These are phyloP conservation scores for Aspergillus pseudonomiae DNA, from an alignment of 2,329 filamentous ascomycete genomes.

Conservation along the genomic window DNA sequence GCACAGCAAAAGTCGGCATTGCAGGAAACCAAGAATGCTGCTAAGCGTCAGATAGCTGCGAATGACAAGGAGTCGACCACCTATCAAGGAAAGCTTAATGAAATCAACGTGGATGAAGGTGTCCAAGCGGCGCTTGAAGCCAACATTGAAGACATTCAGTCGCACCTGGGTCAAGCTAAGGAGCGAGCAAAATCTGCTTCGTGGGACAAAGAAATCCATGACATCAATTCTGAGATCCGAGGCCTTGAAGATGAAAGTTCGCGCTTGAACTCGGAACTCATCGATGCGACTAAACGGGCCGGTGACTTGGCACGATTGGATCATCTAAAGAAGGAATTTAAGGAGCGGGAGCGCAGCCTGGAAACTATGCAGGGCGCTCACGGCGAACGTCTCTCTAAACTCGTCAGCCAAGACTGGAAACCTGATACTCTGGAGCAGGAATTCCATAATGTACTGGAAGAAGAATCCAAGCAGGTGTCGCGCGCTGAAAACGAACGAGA, in stretches of 20 bases:
- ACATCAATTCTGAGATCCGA: constrained; percentile 66
- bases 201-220: constrained; percentile 71
- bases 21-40: constrained; percentile 72
- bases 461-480: constrained; percentile 60
- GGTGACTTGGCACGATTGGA: constrained; percentile 83
- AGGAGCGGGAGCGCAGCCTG: constrained; percentile 72
- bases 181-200: constrained; percentile 64
- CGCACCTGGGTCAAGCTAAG: constrained; percentile 63
- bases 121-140: constrained; percentile 75
- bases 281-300: constrained; percentile 79
- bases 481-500: constrained; percentile 74
- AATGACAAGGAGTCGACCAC: constrained; percentile 72
- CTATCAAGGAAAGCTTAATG: constrained; percentile 69
- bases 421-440: constrained; percentile 69
- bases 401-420: constrained; percentile 70
- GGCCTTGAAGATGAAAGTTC: constrained; percentile 72
- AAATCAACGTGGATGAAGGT: constrained; percentile 85
- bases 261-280: constrained; percentile 75
- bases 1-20: constrained; percentile 73
- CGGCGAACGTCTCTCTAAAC: constrained; percentile 66
- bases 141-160: constrained; percentile 70
- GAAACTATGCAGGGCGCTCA: constrained; percentile 78
- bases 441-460: constrained; percentile 66
- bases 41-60: constrained; percentile 70
- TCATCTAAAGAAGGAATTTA: constrained; percentile 77